Evolutionary conservation across 805 yeast genomes (phyloP), one percentile per base, ranked within the genome.

Genomic region (Metschnikowia vanudenii): DNA sequence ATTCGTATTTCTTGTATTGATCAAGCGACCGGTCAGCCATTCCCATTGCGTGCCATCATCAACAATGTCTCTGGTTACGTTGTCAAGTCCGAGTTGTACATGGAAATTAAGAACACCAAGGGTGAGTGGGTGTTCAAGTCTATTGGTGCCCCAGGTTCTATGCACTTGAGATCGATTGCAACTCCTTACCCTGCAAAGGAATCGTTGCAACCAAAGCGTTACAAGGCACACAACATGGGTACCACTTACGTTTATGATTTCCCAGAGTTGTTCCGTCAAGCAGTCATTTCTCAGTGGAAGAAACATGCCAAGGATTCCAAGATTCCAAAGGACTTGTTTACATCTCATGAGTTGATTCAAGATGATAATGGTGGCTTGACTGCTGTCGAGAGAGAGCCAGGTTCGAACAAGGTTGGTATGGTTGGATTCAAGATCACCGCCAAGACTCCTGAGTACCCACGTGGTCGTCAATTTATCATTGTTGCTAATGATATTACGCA

Each of bases 101-200:
- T 90, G 65, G 99, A 94, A 71, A 88, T 90, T 55, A 89, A 86
- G 76, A 92, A 90, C 65, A 78, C 87, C 46, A 83, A 85, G 61
- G 96, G 96, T 53, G 97, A 91, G 61, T 91, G 97, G 97, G 88
- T 94, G 26, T 94, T 92, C 84, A 91, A 89, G 71, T 88, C 97
- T 3, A 79, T 94, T 64, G 96, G 96, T 49, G 78, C 84, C 55
- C 96, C 98, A 43, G 99, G 99, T 31, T 80, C 94, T 19, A 94
- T 94, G 99, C 99, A 94, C 64, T 77, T 94, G 75, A 84, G 98
- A 71, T 86, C 97, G 37, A 90, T 94, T 62, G 85, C 91, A 39
- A 88, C 97, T 43, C 97, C 97, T 41, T 95, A 94, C 65, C 96
- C 98, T 49, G 96, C 95, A 28, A 94, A 94, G 76, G 99, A 94